These are phyloP conservation scores for Rhizopus microsporus DNA, from an alignment of 371 early-diverging fungal species.

Conservation along the genomic window DNA sequence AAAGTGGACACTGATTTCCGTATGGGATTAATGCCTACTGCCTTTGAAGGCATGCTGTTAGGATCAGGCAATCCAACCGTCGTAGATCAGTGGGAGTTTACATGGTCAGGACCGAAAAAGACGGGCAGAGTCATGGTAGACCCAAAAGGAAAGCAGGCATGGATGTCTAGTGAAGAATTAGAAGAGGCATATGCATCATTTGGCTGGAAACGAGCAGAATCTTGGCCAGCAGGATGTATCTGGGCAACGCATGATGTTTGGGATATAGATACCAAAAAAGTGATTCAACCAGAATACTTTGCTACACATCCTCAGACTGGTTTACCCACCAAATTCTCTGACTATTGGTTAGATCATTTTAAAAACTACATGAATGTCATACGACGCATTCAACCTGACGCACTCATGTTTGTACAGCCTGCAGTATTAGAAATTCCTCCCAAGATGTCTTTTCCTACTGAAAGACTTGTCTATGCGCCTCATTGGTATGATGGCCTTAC, in stretches of 20 bases:
- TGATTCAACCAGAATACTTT: constrained; percentile 61
- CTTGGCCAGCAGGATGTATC: constrained; percentile 60
- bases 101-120: constrained; percentile 60
- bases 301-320: constrained; percentile 46
- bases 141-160: constrained; percentile 51
- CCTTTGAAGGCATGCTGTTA: constrained; percentile 63
- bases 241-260: constrained; percentile 75
- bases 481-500: constrained; percentile 82
- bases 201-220: constrained; percentile 49
- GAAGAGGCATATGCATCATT: constrained; percentile 37
- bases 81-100: constrained; percentile 61
- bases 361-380: constrained; percentile 41
- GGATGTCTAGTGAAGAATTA: constrained; percentile 47
- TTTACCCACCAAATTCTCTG: constrained; percentile 40
- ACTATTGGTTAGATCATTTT: constrained; percentile 63
- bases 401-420: constrained; percentile 70
- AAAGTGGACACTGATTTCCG: constrained; percentile 52
- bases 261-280: constrained; percentile 41
- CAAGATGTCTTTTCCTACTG: constrained; percentile 37
- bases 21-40: constrained; percentile 65
- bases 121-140: constrained; percentile 45
- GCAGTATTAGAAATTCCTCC: constrained; percentile 66
- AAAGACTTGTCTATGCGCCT: constrained; percentile 65
- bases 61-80: constrained; percentile 58
- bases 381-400: constrained; percentile 48